Conservation (phyloP, 2,329 filamentous ascomycete genomes). For the Apiospora rasikravindrae region DNA sequence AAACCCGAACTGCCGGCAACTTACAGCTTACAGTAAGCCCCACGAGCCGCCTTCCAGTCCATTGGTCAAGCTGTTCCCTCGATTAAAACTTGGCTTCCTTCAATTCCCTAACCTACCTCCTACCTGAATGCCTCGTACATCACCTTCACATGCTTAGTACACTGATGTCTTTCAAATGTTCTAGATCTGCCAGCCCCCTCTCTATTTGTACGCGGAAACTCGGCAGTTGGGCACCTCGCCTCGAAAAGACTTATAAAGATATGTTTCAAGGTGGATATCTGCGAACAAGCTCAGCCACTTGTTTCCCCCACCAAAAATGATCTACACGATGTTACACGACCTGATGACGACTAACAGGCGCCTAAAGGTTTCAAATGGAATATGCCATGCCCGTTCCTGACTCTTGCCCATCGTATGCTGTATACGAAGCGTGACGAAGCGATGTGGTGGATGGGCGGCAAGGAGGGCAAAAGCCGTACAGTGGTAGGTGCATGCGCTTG, state of each 20-base stretch:
- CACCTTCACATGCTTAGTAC: neutral
- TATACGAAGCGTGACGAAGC: neutral
- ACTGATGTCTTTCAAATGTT: neutral
- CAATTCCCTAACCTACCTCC: no score
- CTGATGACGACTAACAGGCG: neutral
- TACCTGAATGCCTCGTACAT: no score
- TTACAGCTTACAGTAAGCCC: slow-evolving; percentile 4
- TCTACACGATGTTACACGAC: neutral
- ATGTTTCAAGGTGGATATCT: neutral
- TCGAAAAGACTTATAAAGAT: neutral
- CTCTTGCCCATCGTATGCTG: neutral
- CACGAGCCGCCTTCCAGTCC: neutral
- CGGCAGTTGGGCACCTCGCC: neutral
- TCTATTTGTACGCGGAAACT: no score
- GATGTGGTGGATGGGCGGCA: neutral
- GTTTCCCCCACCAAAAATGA: neutral
- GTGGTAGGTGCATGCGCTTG: no score
- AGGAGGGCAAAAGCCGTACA: no score
- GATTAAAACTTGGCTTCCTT: neutral
- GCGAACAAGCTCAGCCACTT: neutral
- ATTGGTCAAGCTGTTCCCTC: neutral
- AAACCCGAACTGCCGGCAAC: neutral
- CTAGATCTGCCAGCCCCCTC: neutral
- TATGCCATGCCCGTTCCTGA: neutral
- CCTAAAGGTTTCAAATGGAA: neutral